A percentile compares a stretch with the other conserved stretches of the same genome.
Evolutionary conservation across 2,329 filamentous ascomycete species (phyloP).

Genomic region (Xylaria sp.): DNA sequence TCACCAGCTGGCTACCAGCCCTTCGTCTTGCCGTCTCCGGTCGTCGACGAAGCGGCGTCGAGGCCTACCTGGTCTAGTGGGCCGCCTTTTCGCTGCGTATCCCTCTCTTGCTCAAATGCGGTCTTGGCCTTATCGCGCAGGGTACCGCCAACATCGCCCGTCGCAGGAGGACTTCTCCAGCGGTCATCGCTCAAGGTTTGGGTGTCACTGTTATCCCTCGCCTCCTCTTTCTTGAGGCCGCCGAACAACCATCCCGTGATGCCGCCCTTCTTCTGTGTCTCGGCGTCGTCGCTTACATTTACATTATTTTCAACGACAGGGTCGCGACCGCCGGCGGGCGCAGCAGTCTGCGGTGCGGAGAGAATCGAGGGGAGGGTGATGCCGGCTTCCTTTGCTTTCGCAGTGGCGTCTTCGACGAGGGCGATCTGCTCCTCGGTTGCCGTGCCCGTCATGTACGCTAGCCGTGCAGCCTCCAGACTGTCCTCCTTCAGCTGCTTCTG

Average conservation of each 20-base stretch:
- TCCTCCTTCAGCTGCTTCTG: slow-evolving; percentile 65
- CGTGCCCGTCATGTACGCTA: slow-evolving; percentile 68
- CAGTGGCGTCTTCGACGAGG: slow-evolving; percentile 67
- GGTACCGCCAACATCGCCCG: slow-evolving; percentile 48
- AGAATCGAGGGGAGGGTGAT: slow-evolving; percentile 63
- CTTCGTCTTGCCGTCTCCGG: slow-evolving; percentile 55
- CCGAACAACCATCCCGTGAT: slow-evolving; percentile 53
- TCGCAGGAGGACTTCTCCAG: slow-evolving; percentile 19
- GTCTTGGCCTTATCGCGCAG: slow-evolving; percentile 54
- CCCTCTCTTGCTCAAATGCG: slow-evolving; percentile 61
- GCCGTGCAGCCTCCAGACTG: slow-evolving; percentile 65
- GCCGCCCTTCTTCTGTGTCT: slow-evolving; percentile 40
- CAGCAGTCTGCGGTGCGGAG: slow-evolving; percentile 51
- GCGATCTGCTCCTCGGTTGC: slow-evolving; percentile 66
- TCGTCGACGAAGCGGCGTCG: slow-evolving; percentile 39
- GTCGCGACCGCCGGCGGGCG: slow-evolving; percentile 43
- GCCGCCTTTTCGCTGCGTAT: slow-evolving; percentile 62
- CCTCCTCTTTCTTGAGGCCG: slow-evolving; percentile 51
- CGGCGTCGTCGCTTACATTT: slow-evolving; percentile 37
- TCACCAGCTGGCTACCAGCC: slow-evolving; percentile 53
- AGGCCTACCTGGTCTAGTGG: slow-evolving; percentile 62
- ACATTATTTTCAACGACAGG: not conserved
- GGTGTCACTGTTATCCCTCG: not conserved
- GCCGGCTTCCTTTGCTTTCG: slow-evolving; percentile 57
- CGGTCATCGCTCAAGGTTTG: slow-evolving; percentile 38